Base-by-base conservation (phyloP, 2,329 filamentous ascomycete genomes). In the Coniochaeta pulveracea region DNA sequence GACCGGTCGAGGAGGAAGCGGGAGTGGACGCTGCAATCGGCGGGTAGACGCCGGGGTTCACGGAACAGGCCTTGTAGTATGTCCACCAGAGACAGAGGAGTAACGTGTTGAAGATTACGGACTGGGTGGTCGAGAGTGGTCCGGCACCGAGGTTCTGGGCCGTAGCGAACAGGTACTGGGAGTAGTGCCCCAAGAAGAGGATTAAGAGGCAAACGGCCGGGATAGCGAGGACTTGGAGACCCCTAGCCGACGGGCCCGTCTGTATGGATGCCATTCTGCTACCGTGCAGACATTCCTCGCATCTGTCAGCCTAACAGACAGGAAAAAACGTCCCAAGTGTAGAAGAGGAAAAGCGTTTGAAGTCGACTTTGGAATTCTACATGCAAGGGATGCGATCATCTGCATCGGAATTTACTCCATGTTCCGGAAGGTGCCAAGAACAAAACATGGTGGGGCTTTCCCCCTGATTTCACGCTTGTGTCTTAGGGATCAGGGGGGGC, bases 151-250 rank as follows among this genome's bases (percentile, higher is more conserved):
- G 64, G 41, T 67, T 60, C 2, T 67, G 64, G 21, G 73, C 65
- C 39, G 71, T 57, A 43, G 68, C 55, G 52, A 89, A 82, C 29
- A 89, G 63, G 50, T 65, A 69, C 56, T 89, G 84, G 4, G 83
- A 80, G 31, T 72, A 69, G 59, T 80, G 85, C 39, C 74, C 72
- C 4, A 88, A 67, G 49, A 85, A 83, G 34, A 59, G 49, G 38
- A 88, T 80, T 10, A 89, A 58, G 6, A 64, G 35, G 41, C 74
- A 75, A 27, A 82, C 80, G 37, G 64, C 69, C 10, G 80, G 80
- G n/a, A 86, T 71, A 37, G 80, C 78, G 33, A 85, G 60, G 32
- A 56, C 53, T 47, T 69, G 64, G 39, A 74, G 58, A 52, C 47
- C 59, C 53, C 39, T 57, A 50, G 46, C 52, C 50, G 49, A 61